Base-by-base conservation (phyloP, 1,284 basidiomycete species). In the Leccinum griseonigrum region DNA sequence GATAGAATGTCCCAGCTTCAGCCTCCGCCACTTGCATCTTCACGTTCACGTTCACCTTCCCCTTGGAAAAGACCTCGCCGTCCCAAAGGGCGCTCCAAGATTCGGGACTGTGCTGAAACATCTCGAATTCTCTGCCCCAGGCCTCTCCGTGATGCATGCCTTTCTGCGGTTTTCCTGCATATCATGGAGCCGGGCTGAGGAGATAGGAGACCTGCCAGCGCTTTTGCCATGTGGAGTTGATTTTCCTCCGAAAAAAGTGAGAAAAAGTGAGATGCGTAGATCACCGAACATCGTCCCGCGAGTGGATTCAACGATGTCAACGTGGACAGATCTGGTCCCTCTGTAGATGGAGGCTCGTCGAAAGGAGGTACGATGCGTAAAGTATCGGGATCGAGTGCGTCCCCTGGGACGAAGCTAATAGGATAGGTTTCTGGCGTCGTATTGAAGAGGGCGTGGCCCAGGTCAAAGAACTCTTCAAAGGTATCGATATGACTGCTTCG, bases 371-470 rank as follows among this genome's bases (percentile, higher is more conserved):
- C 62, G 6, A 70, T 60, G 16, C 63, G 58, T 29, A 78, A 55
- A 3, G 75, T 64, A 1, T 60, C 32, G 16, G 68, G 65, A 60
- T 79, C 72, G 10, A 80, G 69, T 6, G 67, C 64, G 40, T 79
- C 71, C 7, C 77, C 78, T 1, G 66, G 36, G 22, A 80, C 52
- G 58, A 80, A 77, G 13, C 55, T 66, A 3, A 74, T 68, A 0
- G 75, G 74, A 57, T 74, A 78, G 4, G 69, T 67, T 31, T 65
- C 62, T 11, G 68, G 66, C 0, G 71, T 70, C 7, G 77, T 71
- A 9, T 68, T 71, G 67, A 76, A 80, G 16, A 80, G 72, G 31
- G 69, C 67, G 40, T 79, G 75, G 1, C 76, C 75, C 51, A 77
- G 28, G 3, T 73, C 64, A 59, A 64, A 67, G 54, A 76, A 77